Base-by-base conservation (phyloP, 441 rosid species). In the Gossypium davidsonii region DNA sequence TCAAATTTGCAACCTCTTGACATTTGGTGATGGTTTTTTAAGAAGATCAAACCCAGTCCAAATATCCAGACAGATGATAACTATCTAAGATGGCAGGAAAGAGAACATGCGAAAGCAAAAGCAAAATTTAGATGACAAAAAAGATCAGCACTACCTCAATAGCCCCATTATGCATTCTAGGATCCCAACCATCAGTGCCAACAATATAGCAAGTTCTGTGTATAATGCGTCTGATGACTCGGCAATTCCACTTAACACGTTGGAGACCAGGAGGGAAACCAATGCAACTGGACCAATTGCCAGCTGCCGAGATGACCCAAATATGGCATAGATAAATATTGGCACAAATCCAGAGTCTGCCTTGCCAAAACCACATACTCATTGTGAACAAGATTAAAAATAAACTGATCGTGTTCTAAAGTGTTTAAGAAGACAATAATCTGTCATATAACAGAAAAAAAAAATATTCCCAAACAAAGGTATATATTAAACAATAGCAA, bases 201-300 rank as follows among this genome's bases (percentile, higher is more conserved):
- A 81, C 79, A 93, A 58, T 72, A 93, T 93, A 10, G 98, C 97
- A 64, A 93, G 98, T 67, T 93, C 96, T 6, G 93, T 91, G 82
- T 93, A 91, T 58, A 87, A 80, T 49, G 83, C 85, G 73, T 84
- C 91, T 37, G 92, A 89, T 37, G 96, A 78, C 73, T 88, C 91
- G 76, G 70, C 91, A 75, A 90, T 87, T 74, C 80, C 89, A 39
- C 88, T 72, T 76, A 93, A 72, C 71, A 88, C 96, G 81, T 91
- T 93, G 44, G 98, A 93, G 73, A 93, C 97, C 34, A 93, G 90
- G 70, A 93, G 93, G 68, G 98, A 93, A 53, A 93, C 96, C 89
- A 93, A 87, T 73, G 98, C 98, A 63, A 93, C 98, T 31, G 98
- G 98, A 77, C 98, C 98, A 72, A 91, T 82, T 21, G 98, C 98